Evolutionary conservation across 768 basidiomycete genomes (phyloP).

Genomic region (Mycena sanguinolenta): DNA sequence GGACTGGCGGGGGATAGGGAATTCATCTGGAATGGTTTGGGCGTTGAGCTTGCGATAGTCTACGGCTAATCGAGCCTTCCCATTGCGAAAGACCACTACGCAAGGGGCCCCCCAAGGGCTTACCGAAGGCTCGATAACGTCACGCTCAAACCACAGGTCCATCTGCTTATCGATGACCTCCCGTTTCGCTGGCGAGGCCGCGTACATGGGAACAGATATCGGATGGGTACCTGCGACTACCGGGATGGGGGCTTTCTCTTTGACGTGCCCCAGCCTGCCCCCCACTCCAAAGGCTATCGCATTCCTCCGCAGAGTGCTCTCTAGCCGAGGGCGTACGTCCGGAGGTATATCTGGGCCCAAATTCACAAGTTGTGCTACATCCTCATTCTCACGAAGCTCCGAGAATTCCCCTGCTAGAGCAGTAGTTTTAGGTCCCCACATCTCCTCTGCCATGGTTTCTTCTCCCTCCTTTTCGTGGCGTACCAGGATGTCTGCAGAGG

Average conservation of each 20-base stretch:
- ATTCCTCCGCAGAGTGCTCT: background rate
- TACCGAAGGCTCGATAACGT: background rate
- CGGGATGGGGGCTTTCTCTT: background rate
- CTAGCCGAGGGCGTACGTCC: background rate
- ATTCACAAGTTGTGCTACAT: background rate
- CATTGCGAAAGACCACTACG: background rate
- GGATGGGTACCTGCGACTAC: background rate
- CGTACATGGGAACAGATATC: background rate
- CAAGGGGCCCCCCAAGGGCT: background rate
- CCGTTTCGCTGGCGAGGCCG: background rate
- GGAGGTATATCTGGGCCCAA: background rate
- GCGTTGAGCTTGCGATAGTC: background rate
- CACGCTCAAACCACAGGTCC: background rate
- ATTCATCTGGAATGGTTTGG: background rate
- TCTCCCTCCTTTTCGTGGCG: too few relatives aligned
- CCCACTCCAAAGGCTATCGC: background rate
- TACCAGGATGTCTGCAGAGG: conserved; percentile 29
- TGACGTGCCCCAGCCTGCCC: background rate
- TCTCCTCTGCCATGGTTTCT: too few relatives aligned
- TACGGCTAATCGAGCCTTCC: background rate
- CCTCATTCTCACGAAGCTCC: background rate
- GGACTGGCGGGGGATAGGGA: background rate
- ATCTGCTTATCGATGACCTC: background rate
- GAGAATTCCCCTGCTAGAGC: background rate
- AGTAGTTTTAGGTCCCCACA: background rate